A percentile compares a stretch with the other conserved stretches of the same genome.
phyloP scores from a whole-genome alignment of 1,284 basidiomycete species.

The Microbotryomycetes sp. region DNA sequence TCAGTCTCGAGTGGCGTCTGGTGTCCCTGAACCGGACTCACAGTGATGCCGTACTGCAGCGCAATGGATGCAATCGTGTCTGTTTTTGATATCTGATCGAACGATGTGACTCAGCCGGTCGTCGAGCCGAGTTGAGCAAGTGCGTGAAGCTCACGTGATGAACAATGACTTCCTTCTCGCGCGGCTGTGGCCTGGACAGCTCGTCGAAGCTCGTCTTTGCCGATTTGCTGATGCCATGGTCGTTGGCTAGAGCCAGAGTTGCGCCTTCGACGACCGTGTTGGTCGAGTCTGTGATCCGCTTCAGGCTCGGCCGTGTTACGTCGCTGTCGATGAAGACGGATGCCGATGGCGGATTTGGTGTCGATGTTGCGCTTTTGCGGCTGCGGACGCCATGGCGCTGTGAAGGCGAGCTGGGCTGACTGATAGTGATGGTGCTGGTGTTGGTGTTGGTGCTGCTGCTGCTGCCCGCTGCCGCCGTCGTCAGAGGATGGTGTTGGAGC shows the following conservation, averaged over 20 bases:
- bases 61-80: conserved; percentile 80
- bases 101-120: not conserved
- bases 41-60: conserved; percentile 72
- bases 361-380: not conserved
- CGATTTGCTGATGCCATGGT: not conserved
- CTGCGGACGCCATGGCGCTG: not conserved
- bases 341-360: not conserved
- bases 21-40: conserved; percentile 41
- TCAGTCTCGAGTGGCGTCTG: not conserved
- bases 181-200: not conserved
- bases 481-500: not conserved
- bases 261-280: not conserved
- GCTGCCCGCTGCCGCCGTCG: not conserved
- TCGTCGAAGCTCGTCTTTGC: not conserved
- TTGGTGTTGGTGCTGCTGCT: not conserved
- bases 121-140: not conserved
- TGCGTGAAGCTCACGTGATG: conserved; percentile 39
- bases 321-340: conserved; percentile 2
- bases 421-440: not conserved
- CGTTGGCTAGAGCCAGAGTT: not conserved
- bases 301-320: conserved; percentile 19
- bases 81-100: conserved; percentile 52
- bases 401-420: not conserved
- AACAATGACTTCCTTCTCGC: conserved; percentile 44
- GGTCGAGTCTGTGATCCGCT: conserved; percentile 6